These are phyloP conservation scores for Vigna radiata DNA, from an alignment of 306 rosid genomes.

Conservation along the genomic window DNA sequence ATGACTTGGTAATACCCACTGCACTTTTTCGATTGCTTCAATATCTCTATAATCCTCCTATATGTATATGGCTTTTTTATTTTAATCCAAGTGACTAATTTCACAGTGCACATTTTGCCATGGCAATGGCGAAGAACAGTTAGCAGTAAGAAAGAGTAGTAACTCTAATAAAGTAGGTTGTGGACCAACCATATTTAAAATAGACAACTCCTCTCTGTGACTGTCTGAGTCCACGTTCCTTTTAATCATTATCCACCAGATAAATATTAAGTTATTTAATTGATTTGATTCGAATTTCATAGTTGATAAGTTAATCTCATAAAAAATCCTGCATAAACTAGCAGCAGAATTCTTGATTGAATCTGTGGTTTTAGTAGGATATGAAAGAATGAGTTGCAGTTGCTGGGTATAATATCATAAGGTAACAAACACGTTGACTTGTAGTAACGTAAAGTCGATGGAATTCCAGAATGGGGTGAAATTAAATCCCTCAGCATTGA, in stretches of 20 bases:
- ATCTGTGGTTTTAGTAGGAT: too few species aligned
- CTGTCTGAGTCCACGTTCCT: conserved; percentile 3
- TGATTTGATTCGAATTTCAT: too few species aligned
- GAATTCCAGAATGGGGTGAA: too few species aligned
- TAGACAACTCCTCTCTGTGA: background rate
- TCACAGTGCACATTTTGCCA: background rate
- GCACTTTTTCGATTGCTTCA: background rate
- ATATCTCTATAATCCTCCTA: background rate
- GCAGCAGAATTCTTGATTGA: too few species aligned
- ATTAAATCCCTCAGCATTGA: too few species aligned
- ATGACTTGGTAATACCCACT: background rate
- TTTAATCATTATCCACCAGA: background rate
- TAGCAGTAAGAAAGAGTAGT: background rate
- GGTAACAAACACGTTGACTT: too few species aligned
- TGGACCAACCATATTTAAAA: conserved; percentile 28
- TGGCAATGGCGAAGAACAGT: conserved; percentile 12
- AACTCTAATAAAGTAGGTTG: conserved; percentile 5
- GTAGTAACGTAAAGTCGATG: too few species aligned
- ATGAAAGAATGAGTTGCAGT: too few species aligned
- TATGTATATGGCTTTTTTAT: background rate
- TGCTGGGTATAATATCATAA: too few species aligned
- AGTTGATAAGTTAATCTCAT: too few species aligned
- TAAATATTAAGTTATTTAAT: too few species aligned
- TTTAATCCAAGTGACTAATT: background rate
- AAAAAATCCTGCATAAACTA: too few species aligned